Evolutionary conservation across 768 basidiomycete genomes (phyloP).

Genomic region (Suillus placidus): DNA sequence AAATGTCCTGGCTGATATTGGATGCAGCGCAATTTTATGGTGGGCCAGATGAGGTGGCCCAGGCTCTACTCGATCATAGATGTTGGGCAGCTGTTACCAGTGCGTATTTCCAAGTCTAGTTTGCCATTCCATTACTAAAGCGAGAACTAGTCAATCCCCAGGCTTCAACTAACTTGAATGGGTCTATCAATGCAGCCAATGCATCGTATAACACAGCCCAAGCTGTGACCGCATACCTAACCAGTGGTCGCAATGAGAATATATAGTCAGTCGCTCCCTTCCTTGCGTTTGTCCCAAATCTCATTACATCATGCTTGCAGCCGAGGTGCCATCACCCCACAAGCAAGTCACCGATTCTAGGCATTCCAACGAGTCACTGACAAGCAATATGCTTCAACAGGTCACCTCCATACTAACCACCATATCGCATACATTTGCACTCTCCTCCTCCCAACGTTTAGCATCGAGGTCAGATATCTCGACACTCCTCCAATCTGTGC

Average conservation of each 20-base stretch:
- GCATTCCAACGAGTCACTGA: constrained; percentile 1
- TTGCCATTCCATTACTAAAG: background rate
- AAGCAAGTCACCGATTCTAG: constrained; percentile 15
- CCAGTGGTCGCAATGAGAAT: constrained; percentile 59
- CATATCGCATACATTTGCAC: constrained; percentile 39
- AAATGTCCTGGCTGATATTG: constrained; percentile 50
- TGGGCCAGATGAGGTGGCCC: constrained; percentile 45
- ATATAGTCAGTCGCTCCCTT: constrained; percentile 47
- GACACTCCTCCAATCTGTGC: constrained; percentile 47
- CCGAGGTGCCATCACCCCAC: constrained; percentile 18
- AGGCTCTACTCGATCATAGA: constrained; percentile 49
- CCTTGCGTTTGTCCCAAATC: no score
- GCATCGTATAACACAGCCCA: constrained; percentile 48
- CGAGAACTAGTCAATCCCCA: constrained; percentile 41
- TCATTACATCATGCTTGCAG: constrained; percentile 17
- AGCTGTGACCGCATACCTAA: constrained; percentile 51
- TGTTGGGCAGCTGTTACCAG: constrained; percentile 59
- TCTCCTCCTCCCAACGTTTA: constrained; percentile 35
- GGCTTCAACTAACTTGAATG: constrained; percentile 39
- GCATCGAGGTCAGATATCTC: constrained; percentile 32
- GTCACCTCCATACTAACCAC: constrained; percentile 38
- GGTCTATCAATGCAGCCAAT: constrained; percentile 43
- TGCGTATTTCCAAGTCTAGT: constrained; percentile 32
- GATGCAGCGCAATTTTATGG: constrained; percentile 47
- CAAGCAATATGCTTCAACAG: constrained; percentile 15